phyloP scores from a whole-genome alignment of 495 filamentous ascomycete genomes.

The Aspergillus biplanus region DNA sequence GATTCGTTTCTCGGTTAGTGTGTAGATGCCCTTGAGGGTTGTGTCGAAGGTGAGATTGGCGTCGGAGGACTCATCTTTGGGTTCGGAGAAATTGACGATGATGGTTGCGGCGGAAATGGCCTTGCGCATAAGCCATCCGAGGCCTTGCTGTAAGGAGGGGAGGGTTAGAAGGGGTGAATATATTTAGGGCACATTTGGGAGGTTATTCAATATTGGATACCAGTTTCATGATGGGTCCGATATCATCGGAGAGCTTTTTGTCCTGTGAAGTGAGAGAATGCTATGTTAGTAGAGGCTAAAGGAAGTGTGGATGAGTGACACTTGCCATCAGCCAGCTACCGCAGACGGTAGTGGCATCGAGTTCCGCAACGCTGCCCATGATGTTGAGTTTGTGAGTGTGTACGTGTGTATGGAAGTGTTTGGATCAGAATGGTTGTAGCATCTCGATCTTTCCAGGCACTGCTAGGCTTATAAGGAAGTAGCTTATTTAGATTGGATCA shows the following conservation, averaged over 20 bases:
- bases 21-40: slow-evolving; percentile 1
- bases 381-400: background rate
- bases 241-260: slow-evolving; percentile 1
- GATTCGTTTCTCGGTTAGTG: background rate
- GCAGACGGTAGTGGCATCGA: background rate
- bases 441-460: too few species aligned
- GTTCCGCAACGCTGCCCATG: background rate
- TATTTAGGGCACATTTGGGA: background rate
- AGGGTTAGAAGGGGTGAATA: background rate
- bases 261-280: background rate
- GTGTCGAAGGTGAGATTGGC: background rate
- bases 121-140: background rate
- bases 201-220: background rate
- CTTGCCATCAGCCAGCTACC: slow-evolving; percentile 1
- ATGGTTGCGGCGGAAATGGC: background rate
- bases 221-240: background rate
- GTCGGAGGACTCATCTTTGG: background rate
- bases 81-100: background rate
- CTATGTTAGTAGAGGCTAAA: too few species aligned
- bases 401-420: too few species aligned
- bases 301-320: background rate
- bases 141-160: background rate
- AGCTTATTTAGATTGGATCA: too few species aligned
- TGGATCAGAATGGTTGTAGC: too few species aligned
- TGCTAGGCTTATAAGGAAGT: too few species aligned